Evolutionary conservation across 768 basidiomycete species (phyloP).

Genomic region (Trametes meyenii): DNA sequence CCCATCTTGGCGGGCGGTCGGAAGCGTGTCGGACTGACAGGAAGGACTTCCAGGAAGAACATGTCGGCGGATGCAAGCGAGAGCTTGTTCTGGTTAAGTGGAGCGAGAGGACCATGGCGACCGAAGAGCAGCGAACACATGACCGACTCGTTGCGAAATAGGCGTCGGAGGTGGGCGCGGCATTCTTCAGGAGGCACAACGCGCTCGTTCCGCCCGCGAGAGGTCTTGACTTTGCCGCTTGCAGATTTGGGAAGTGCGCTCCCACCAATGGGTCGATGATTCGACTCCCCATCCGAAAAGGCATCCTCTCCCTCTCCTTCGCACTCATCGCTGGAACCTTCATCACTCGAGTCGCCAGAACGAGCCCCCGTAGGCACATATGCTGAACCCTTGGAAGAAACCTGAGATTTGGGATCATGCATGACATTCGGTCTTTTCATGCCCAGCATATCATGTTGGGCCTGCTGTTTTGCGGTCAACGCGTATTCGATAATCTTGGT

Average conservation of each 20-base stretch:
- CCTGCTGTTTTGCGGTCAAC: conserved; percentile 78
- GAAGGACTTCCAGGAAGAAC: conserved; percentile 94
- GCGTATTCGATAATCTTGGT: conserved; percentile 96
- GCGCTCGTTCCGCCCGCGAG: conserved; percentile 85
- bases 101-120: conserved; percentile 84
- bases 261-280: conserved; percentile 14
- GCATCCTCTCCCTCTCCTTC: conserved; percentile 51
- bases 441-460: conserved; percentile 49
- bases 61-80: conserved; percentile 85
- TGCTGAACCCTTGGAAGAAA: neutral
- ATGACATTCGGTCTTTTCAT: conserved; percentile 81
- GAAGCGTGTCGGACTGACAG: conserved; percentile 94
- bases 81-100: conserved; percentile 58
- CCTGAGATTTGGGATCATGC: conserved; percentile 39
- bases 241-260: conserved; percentile 66
- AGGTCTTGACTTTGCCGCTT: conserved; percentile 75
- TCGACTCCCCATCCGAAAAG: conserved; percentile 51
- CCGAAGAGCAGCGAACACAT: conserved; percentile 90
- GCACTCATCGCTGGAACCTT: conserved; percentile 53
- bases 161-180: conserved; percentile 86
- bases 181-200: conserved; percentile 91
- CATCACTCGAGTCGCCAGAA: conserved; percentile 45
- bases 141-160: conserved; percentile 82
- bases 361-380: neutral
- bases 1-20: conserved; percentile 91